Percentiles rank a stretch among this genome's conserved stretches.
Conservation (phyloP, 1,139 yeast genomes). For the Groenewaldozyma sp. region DNA sequence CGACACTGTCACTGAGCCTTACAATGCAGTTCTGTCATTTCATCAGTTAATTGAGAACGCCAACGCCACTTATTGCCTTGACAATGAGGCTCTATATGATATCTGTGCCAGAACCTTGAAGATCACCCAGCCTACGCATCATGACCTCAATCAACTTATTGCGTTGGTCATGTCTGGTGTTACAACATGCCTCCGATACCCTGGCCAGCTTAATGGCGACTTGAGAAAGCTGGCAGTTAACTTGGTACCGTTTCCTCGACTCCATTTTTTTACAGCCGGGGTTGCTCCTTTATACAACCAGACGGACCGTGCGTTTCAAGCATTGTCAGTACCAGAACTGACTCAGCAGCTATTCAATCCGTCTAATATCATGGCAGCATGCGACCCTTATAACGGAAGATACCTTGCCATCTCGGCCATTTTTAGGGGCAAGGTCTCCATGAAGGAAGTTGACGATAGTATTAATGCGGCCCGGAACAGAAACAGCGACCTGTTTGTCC, state of each 20-base stretch:
- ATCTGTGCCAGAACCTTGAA: constrained; percentile 35
- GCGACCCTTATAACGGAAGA: constrained; percentile 36
- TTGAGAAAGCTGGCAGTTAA: constrained; percentile 39
- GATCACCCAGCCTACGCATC: constrained; percentile 33
- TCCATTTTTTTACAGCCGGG: constrained; percentile 39
- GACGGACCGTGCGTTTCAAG: constrained; percentile 33
- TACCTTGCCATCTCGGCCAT: constrained; percentile 38
- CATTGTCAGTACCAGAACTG: constrained; percentile 36
- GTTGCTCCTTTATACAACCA: constrained; percentile 36
- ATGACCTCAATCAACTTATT: constrained; percentile 35
- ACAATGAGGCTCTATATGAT: constrained; percentile 39
- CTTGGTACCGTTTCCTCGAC: constrained; percentile 39
- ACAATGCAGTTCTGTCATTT: constrained; percentile 35
- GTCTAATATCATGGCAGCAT: constrained; percentile 38
- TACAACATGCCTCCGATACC: constrained; percentile 38
- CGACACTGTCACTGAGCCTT: constrained; percentile 39
- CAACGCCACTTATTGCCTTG: constrained; percentile 39
- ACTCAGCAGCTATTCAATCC: constrained; percentile 40
- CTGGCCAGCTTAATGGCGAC: constrained; percentile 40
- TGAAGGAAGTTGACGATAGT: constrained; percentile 38
- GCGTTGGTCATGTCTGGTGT: constrained; percentile 40
- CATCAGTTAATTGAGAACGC: constrained; percentile 38
- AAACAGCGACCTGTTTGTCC: constrained; percentile 34
- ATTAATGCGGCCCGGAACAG: constrained; percentile 30
- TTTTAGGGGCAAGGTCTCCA: constrained; percentile 38